phyloP scores from a whole-genome alignment of 1,139 yeast species.

The Yarrowia galli region DNA sequence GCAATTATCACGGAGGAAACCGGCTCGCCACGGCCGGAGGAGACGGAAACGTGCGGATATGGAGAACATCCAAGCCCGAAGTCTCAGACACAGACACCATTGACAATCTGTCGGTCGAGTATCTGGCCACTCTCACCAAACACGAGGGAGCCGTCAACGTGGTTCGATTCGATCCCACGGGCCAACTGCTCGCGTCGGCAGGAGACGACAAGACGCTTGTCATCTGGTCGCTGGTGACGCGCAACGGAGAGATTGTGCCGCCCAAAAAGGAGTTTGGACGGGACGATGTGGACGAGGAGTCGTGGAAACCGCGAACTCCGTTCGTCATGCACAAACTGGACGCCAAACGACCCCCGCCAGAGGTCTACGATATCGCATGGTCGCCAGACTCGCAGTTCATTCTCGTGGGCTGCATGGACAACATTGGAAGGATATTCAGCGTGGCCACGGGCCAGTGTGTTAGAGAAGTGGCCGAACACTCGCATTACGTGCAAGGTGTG shows the following conservation, averaged over 20 bases:
- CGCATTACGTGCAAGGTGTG: constrained; percentile 93
- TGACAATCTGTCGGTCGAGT: constrained; percentile 51
- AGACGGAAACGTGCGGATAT: constrained; percentile 82
- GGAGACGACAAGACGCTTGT: constrained; percentile 93
- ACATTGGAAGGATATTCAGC: constrained; percentile 72
- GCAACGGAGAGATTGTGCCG: constrained; percentile 37
- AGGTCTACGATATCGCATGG: constrained; percentile 91
- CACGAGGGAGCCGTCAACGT: constrained; percentile 96
- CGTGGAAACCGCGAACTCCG: constrained; percentile 63
- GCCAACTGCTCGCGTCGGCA: constrained; percentile 76
- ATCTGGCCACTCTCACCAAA: constrained; percentile 74
- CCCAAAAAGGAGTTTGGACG: constrained; percentile 61
- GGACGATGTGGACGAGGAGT: constrained; percentile 60
- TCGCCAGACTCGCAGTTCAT: constrained; percentile 79
- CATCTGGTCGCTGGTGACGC: constrained; percentile 71
- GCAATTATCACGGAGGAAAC: constrained; percentile 44
- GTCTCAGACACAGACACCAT: constrained; percentile 39
- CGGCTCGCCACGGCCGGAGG: constrained; percentile 93
- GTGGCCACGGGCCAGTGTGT: constrained; percentile 66
- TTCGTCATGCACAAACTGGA: constrained; percentile 37
- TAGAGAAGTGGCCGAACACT: constrained; percentile 72
- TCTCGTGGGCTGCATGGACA: constrained; percentile 93
- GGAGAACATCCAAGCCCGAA: constrained; percentile 50
- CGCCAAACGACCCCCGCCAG: constrained; percentile 54
- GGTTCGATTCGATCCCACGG: constrained; percentile 74